These are phyloP conservation scores for Pyrus hybrid DNA, from an alignment of 331 rosid species.

Conservation along the genomic window DNA sequence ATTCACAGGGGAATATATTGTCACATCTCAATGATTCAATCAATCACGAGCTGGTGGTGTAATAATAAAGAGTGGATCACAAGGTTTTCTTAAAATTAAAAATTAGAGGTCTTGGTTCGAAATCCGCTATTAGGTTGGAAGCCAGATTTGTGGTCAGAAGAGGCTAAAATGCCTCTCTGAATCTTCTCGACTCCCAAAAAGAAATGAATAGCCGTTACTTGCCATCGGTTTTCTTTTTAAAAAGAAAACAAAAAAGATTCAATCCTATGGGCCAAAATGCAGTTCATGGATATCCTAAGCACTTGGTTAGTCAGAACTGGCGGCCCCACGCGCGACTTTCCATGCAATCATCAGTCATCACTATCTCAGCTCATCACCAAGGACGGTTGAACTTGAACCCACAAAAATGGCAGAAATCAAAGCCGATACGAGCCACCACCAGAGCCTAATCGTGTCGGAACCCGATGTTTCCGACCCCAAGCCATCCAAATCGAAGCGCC, in stretches of 20 bases:
- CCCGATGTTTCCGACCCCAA: slow-evolving; percentile 17
- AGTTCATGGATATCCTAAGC: too few species aligned
- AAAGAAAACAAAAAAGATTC: too few species aligned
- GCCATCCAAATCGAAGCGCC: slow-evolving; percentile 51
- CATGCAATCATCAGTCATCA: neutral
- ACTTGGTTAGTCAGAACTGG: too few species aligned
- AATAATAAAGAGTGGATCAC: fast-evolving
- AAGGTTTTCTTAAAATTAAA: too few species aligned
- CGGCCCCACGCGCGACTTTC: too few species aligned
- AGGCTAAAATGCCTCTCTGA: fast-evolving
- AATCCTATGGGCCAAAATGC: too few species aligned
- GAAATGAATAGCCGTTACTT: too few species aligned
- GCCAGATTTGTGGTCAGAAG: fast-evolving
- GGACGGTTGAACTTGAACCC: neutral
- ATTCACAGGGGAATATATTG: too few species aligned
- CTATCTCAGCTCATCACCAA: neutral
- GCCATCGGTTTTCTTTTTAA: too few species aligned
- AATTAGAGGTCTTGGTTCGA: fast-evolving
- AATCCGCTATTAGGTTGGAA: too few species aligned
- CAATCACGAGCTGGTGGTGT: fast-evolving
- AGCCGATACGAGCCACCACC: slow-evolving; percentile 31
- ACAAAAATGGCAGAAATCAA: slow-evolving; percentile 55
- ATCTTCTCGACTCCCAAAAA: fast-evolving
- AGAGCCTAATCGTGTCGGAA: slow-evolving; percentile 26
- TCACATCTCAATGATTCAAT: too few species aligned